Conservation (phyloP, 345 rosid genomes). For the Nasturtium officinale region DNA sequence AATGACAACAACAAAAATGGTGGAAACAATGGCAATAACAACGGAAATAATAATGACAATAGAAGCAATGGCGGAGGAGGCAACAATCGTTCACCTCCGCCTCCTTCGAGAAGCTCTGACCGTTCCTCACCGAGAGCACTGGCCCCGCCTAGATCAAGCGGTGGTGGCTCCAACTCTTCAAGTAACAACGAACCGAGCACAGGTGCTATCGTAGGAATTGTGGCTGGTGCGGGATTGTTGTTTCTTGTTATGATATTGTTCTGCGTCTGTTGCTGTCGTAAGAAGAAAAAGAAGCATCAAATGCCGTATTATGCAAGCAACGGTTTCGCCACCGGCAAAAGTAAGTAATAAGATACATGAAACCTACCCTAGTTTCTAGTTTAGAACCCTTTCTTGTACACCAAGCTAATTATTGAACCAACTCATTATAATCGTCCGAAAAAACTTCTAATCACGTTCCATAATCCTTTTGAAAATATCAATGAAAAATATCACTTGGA, state of each 20-base stretch:
- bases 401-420: constrained; percentile 6
- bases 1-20: constrained; percentile 4
- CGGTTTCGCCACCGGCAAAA: constrained; percentile 25
- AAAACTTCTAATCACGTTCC: constrained; percentile 12
- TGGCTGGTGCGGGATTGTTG: constrained; percentile 49
- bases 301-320: constrained; percentile 41
- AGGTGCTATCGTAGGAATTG: constrained; percentile 47
- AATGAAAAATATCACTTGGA: background rate
- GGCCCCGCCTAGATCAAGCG: constrained; percentile 43
- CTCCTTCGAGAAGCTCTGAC: constrained; percentile 35
- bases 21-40: background rate
- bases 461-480: background rate
- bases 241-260: constrained; percentile 46
- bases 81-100: constrained; percentile 41
- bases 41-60: constrained; percentile 6
- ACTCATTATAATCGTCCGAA: background rate
- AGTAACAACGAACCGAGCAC: constrained; percentile 11
- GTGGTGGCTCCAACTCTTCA: constrained; percentile 33
- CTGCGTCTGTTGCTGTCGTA: constrained; percentile 51
- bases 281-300: constrained; percentile 49
- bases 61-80: constrained; percentile 9
- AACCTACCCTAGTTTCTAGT: constrained; percentile 13
- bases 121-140: constrained; percentile 32
- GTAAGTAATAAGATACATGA: constrained; percentile 12
- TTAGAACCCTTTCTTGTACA: constrained; percentile 8